Conservation (phyloP, 805 yeast genomes). For the Lipomyces mesembrius region DNA sequence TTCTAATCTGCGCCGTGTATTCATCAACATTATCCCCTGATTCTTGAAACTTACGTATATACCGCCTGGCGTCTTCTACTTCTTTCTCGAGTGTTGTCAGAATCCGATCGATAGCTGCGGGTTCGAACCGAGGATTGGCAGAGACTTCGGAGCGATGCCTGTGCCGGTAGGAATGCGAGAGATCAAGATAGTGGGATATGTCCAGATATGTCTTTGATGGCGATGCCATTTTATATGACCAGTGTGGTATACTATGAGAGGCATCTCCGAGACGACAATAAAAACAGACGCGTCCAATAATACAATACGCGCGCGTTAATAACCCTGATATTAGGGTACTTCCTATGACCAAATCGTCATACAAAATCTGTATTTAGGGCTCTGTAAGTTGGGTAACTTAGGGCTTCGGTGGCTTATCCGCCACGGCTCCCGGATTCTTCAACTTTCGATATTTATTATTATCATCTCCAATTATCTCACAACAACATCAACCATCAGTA, state of each 20-base stretch:
- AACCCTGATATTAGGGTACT: neutral
- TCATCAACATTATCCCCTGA: constrained; percentile 11
- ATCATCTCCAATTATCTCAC: too few species aligned
- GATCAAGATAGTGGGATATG: constrained; percentile 13
- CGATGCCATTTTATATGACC: neutral
- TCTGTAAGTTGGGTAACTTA: neutral
- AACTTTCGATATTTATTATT: neutral
- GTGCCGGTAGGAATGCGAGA: constrained; percentile 13
- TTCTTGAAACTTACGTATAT: constrained; percentile 4
- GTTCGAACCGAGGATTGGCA: neutral
- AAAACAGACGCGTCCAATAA: neutral
- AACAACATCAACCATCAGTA: neutral
- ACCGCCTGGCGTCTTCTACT: neutral
- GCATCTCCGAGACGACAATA: too few species aligned
- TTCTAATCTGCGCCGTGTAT: constrained; percentile 7
- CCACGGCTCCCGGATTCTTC: neutral
- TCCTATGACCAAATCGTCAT: neutral
- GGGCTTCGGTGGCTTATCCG: neutral
- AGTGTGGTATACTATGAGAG: too few species aligned
- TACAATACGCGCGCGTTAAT: neutral
- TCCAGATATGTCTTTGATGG: constrained; percentile 1
- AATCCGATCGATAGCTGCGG: constrained; percentile 5
- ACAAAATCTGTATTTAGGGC: neutral
- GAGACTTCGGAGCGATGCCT: neutral
- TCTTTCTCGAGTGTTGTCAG: constrained; percentile 4